Base-by-base conservation (phyloP, 2,329 filamentous ascomycete species). In the Gnomoniopsis sp. region DNA sequence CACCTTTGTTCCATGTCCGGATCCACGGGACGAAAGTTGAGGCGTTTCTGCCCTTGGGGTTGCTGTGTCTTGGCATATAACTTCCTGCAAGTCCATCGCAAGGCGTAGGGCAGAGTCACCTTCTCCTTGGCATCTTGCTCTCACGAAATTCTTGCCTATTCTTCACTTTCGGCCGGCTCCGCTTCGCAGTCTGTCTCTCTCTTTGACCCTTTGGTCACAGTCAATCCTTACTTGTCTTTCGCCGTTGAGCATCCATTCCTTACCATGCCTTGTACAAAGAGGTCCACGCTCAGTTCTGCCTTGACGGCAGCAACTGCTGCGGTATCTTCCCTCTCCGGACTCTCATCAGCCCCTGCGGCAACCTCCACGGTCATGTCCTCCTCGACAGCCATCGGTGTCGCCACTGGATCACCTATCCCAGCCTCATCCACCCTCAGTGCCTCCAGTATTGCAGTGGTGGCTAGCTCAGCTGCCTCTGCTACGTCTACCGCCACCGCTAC, bases 221-320 rank as follows among this genome's bases (percentile, higher is more conserved):
- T 34, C 55, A 49, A 33, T 54, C 47, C 19, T 49, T 55, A 46
- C 43, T 15, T 30, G n/a, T n/a, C 3, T 15, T 33, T 2, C 21
- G n/a, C 49, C 26, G 14, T 15, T 26, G 38, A 41, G 48, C n/a
- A 54, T 48, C 17, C 46, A 53, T 33, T 49, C 48, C 33, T 33
- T 30, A 30, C 30, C 22, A 61, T 61, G 59, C 55, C 59, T 49
- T 59, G 51, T 41, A 48, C 55, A 2, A 55, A 26, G 47, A 61
- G 47, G 12, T 58, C 59, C 17, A 55, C 46, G 2, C 52, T 61
- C 15, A 59, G 59, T 49, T 55, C 55, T 26, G 59, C 55, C 48
- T 49, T 61, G 48, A 47, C 55, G 6, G 56, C 55, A n/a, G 56
- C 59, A 43, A 61, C 59, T 49, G 55, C 55, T 6, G 47, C 55